Conservation (phyloP, 768 basidiomycete species). For the Leucosporidium scottii region DNA sequence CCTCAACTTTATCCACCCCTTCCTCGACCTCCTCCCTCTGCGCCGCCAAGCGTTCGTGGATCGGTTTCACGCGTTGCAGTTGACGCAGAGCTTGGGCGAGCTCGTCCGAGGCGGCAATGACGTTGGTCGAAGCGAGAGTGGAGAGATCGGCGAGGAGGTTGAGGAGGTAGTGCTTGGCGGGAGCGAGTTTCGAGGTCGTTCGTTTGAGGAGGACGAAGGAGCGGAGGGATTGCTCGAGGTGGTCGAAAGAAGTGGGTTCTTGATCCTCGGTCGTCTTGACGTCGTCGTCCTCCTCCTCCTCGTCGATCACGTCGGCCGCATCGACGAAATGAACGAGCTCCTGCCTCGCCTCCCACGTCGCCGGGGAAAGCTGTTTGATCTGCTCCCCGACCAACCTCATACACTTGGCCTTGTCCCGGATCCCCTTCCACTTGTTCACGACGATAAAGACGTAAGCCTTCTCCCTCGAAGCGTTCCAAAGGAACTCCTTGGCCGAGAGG, state of each 20-base stretch:
- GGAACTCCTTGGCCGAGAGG: constrained; percentile 86
- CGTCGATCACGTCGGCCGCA: constrained; percentile 53
- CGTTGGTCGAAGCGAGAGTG: constrained; percentile 75
- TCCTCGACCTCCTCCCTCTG: constrained; percentile 70
- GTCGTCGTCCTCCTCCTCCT: constrained; percentile 50
- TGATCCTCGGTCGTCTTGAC: constrained; percentile 48
- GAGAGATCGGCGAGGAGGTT: constrained; percentile 87
- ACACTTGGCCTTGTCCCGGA: constrained; percentile 91
- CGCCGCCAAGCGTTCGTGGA: constrained; percentile 78
- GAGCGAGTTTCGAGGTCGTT: constrained; percentile 89
- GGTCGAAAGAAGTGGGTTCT: constrained; percentile 55
- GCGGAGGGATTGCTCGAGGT: constrained; percentile 79
- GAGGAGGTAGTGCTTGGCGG: constrained; percentile 81
- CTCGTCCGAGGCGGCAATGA: constrained; percentile 74
- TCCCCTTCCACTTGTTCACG: constrained; percentile 95
- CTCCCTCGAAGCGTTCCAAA: constrained; percentile 85
- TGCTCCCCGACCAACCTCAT: constrained; percentile 81
- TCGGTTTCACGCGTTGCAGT: constrained; percentile 62
- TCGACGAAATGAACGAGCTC: constrained; percentile 99
- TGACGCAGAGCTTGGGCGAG: constrained; percentile 63
- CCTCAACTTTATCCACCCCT: constrained; percentile 69
- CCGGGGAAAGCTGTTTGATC: constrained; percentile 84
- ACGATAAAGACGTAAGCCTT: constrained; percentile 98
- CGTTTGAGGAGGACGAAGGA: constrained; percentile 95
- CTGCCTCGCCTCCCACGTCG: constrained; percentile 79